These are phyloP conservation scores for Rutstroemia sp. DNA, from an alignment of 2,329 filamentous ascomycete species.

Conservation along the genomic window DNA sequence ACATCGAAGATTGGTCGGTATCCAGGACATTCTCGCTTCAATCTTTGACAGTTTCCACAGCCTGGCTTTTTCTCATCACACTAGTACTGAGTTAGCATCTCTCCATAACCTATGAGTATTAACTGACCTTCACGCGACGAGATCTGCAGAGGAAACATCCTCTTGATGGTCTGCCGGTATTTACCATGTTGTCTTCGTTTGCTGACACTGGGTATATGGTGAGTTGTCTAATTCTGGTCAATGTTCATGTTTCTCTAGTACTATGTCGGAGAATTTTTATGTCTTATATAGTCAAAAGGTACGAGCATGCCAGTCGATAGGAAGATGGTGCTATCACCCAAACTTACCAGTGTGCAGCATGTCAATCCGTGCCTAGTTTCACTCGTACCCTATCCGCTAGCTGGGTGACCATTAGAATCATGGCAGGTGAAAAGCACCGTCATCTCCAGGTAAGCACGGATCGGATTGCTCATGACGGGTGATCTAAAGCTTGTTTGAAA, in stretches of 20 bases:
- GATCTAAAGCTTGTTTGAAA: neutral
- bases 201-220: neutral
- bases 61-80: conserved; percentile 18
- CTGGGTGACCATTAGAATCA: neutral
- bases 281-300: neutral
- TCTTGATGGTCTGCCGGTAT: conserved; percentile 9
- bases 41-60: conserved; percentile 13
- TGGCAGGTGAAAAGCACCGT: neutral
- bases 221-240: neutral
- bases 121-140: conserved; percentile 14
- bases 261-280: neutral
- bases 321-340: neutral
- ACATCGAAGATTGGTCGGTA: conserved; percentile 4
- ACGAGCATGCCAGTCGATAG: too few relatives aligned
- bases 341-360: neutral
- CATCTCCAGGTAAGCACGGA: neutral
- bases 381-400: neutral
- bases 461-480: neutral
- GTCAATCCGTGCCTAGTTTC: conserved; percentile 1
- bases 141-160: conserved; percentile 14
- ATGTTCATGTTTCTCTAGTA: neutral
- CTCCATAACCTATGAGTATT: neutral
- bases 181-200: conserved; percentile 1
- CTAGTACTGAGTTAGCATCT: neutral
- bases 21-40: conserved; percentile 5